Base-by-base conservation (phyloP, 2,329 filamentous ascomycete genomes). In the Paraphoma chrysanthemicola region DNA sequence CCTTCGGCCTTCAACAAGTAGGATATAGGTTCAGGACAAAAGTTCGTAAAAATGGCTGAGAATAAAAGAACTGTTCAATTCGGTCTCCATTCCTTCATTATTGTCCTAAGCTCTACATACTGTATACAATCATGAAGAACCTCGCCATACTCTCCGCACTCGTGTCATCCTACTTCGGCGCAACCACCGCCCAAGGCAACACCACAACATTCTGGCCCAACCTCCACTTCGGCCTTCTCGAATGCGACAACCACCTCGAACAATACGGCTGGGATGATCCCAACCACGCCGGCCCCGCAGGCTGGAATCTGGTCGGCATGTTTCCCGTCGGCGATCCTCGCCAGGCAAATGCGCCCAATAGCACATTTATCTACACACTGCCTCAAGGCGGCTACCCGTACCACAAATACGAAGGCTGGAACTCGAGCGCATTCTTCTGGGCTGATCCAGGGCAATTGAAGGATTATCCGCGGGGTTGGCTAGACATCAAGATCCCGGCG, bases 351-450 rank as follows among this genome's bases (percentile, higher is more conserved):
- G 14, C 42, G 14, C 28, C 23, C 1, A 44, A 51, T n/a, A 31
- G 23, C 39, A 51, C 48, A 2, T 51, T 42, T 28, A 43, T 51
- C 39, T 51, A 51, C 39, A 33, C 39, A 2, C 23, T 51, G 17
- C 48, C 39, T 33, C 48, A 51, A 44, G 48, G 39, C 5, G 39
- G 48, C 10, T 51, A 51, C 11, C 48, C 48, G 29, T 51, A 51
- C 29, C 48, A 51, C 18, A 51, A 51, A n/a, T 51, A 51, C 18
- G 48, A 51, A 38, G 48, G 39, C 9, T 51, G 48, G 48, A 51
- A 51, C 29, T 44, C 48, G 10, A 51, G 39, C 23, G 39, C 48
- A 14, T 51, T 51, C 39, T 51, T 51, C 29, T 51, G 48, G 39
- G 48, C 48, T 10, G 39, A 51, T 36, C 48, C 48, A 6, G 29